Evolutionary conservation across 2,329 filamentous ascomycete species (phyloP), one percentile per base, ranked within the genome.

Genomic region (Leptographium procerum): DNA sequence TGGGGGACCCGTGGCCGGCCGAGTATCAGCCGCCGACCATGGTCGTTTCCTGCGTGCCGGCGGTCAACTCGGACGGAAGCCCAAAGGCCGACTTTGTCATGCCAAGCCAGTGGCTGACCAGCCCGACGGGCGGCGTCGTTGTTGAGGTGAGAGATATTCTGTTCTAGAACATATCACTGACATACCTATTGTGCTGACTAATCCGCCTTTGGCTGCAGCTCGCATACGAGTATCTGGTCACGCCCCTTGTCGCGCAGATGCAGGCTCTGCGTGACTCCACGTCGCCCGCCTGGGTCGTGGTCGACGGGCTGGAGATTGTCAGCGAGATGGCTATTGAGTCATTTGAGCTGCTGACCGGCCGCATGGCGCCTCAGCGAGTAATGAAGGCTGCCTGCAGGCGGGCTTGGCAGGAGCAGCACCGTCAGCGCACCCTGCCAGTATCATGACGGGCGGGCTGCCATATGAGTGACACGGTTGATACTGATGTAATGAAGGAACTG

Each of bases 251-350:
- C 33, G 75, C 77, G 34, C 87, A 90, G 65, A 82, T 89, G 65
- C 80, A 82, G 43, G 69, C 66, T 28, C 68, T 74, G 29, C 67
- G 70, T 10, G 73, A 78, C 62, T 70, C 79, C 64, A 73, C 78
- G 52, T 73, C 79, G 55, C 75, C 78, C 60, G 74, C 85, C 36
- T 91, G 86, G 86, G 82, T 87, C 0, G 76, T 88, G 50, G 80
- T 89, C 54, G 85, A 89, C 65, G 87, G 87, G 0, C 72, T 90
- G 10, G 86, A 89, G 63, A 81, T 89, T 50, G 75, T 90, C 19
- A 81, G 83, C 5, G 87, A 90, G 69, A 87, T 89, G 74, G 86
- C 85, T 1, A 86, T 87, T 68, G 86, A 87, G 34, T 85, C 88
- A 57, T 90, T 89, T 66, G 87, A 90, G 70, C 72, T 89, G 26